Conservation (phyloP, 2,329 filamentous ascomycete species). For the Escovopsis weberi region DNA sequence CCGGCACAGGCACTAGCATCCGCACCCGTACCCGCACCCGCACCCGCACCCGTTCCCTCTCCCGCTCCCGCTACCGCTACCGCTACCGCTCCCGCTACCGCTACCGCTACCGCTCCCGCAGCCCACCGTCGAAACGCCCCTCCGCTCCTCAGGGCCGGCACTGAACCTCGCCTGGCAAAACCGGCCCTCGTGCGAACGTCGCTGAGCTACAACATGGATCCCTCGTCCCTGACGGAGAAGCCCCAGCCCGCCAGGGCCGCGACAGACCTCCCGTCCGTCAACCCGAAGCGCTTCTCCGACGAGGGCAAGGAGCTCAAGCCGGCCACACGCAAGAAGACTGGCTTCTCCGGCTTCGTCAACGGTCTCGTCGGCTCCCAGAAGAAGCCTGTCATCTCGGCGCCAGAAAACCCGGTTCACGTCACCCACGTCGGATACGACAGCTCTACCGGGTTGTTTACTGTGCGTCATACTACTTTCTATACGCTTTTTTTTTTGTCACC, state of each 20-base stretch:
- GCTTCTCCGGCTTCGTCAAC: constrained; percentile 77
- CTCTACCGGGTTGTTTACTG: constrained; percentile 88
- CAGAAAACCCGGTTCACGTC: constrained; percentile 93
- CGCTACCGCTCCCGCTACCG: too few relatives aligned
- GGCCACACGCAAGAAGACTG: constrained; percentile 66
- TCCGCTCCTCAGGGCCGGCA: constrained; percentile 32
- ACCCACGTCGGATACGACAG: constrained; percentile 97
- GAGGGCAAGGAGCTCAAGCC: constrained; percentile 52
- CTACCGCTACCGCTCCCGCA: too few relatives aligned
- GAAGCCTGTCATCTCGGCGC: constrained; percentile 89
- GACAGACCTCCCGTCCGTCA: constrained; percentile 29
- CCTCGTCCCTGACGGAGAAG: constrained; percentile 23
- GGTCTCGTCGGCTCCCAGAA: constrained; percentile 64
- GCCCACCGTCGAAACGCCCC: constrained; percentile 16
- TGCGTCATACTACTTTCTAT: constrained; percentile 32
- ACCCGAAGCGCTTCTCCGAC: constrained; percentile 64
- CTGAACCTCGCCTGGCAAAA: constrained; percentile 35
- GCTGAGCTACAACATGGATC: constrained; percentile 33
- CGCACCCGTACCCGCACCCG: constrained; percentile 4
- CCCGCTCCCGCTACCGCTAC: too few relatives aligned
- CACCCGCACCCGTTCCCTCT: too few relatives aligned
- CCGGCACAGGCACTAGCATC: constrained; percentile 7
- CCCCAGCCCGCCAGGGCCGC: constrained; percentile 16
- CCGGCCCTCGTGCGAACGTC: constrained; percentile 47
- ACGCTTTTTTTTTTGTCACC: too few relatives aligned